Base-by-base conservation (phyloP, 2,329 filamentous ascomycete species). In the Penicillium oxalicum region DNA sequence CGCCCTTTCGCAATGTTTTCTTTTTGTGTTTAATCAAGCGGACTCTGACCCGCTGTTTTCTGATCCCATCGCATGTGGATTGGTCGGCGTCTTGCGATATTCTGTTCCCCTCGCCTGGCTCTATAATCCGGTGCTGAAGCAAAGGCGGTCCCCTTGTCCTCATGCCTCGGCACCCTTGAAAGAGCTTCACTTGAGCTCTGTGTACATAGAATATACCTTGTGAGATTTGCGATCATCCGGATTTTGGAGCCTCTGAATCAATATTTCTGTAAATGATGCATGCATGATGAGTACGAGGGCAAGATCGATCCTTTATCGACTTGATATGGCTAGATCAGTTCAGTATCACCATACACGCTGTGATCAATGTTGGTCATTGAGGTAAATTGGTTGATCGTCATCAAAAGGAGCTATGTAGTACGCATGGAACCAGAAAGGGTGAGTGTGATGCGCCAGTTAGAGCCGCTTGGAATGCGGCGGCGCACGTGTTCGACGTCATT, bases 401-500 rank as follows among this genome's bases (percentile, higher is more conserved):
- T 2, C 18, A 18, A 18, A 18, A 18, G 18, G 18, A 18, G 18
- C 18, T 18, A 18, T 18, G 18, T 18, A 18, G 18, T 18, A 18
- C 18, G 18, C 18, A 18, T 18, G 18, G 29, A 32, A 32, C 8
- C 29, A 32, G 11, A 11, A 32, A 7, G 29, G 7, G 29, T 8
- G 29, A 11, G 11, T 7, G 29, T 7, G 8, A 32, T 32, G 29
- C 11, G 29, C 38, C 40, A 48, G 12, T 35, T 4, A 25, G 29
- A 38, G 45, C 38, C 39, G 34, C 8, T n/a, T 44, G 46, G 40
- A 44, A 33, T 33, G 35, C 40, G 13, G 35, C 40, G 13, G 8
- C 38, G 34, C 40, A 47, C 44, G 48, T 56, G 48, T 50, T 34
- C 48, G 48, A 57, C 56, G 56, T 58, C 54, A 59, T 58, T 28